Base-by-base conservation (phyloP, 2,329 filamentous ascomycete genomes). In the Cadophora sp. region DNA sequence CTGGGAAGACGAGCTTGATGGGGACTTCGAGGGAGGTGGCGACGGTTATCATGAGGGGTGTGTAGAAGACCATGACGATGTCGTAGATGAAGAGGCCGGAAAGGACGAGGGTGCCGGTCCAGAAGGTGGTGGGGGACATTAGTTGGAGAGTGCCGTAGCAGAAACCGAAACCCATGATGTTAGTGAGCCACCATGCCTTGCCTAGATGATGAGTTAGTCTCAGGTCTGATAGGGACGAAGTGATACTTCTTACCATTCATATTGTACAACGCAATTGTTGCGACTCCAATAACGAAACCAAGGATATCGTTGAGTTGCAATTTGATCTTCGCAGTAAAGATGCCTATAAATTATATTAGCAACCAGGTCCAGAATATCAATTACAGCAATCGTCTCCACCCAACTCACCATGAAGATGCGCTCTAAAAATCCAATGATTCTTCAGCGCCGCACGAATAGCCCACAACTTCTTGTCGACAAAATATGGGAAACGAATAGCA, bases 51-150 rank as follows among this genome's bases (percentile, higher is more conserved):
- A 96, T 96, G 76, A 92, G 89, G 0, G 92, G 92, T 0, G 91
- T 94, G 77, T 91, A 96, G 76, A 96, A 96, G 6, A 96, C 92
- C 84, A 95, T 94, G 78, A 96, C 89, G 59, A 99, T 95, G 77
- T 99, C 95, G 76, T 99, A 99, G 75, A 97, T 88, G 81, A 98
- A 98, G 0, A 98, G 83, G 0, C 91, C 92, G 11, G 83, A 81
- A 1, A 98, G 83, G 11, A 98, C 89, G 51, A 94, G 79, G 7
- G 90, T 91, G 0, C 93, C 93, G 0, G 92, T 97, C 64, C 86
- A 81, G 76, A 97, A 97, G 0, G 93, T 95, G 0, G 94, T 97
- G 0, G 94, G 94, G 0, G 94, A 97, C 82, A 98, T 88, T 62
- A 97, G 81, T 73, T 95, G 88, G 64, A 97, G 84, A 4, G 92